Evolutionary conservation across 2,329 filamentous ascomycete species (phyloP).

Genomic region (Meredithiella fracta): DNA sequence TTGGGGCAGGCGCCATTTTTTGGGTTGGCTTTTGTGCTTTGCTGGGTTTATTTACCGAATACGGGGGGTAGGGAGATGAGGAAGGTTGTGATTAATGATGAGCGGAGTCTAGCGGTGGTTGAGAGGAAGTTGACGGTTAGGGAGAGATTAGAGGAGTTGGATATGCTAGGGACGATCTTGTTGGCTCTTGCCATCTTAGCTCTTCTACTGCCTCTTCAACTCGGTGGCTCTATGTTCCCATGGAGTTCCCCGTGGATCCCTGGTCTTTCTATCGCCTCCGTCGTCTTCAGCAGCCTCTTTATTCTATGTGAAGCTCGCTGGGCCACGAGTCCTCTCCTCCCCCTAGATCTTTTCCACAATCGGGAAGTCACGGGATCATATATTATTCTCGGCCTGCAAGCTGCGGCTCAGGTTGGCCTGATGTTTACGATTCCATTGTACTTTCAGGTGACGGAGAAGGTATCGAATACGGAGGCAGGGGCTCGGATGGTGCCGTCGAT

Average conservation of each 20-base stretch:
- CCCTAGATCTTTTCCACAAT: slow-evolving; percentile 35
- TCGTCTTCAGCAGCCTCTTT: slow-evolving; percentile 28
- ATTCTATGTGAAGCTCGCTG: slow-evolving; percentile 30
- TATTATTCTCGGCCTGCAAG: slow-evolving; percentile 35
- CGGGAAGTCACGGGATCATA: slow-evolving; percentile 37
- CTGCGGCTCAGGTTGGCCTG: slow-evolving; percentile 32
- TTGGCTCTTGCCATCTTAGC: slow-evolving; percentile 41
- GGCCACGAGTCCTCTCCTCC: slow-evolving; percentile 41
- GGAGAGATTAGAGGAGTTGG: slow-evolving; percentile 22
- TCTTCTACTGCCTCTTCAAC: slow-evolving; percentile 37
- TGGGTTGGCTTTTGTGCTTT: slow-evolving; percentile 35
- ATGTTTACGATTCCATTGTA: slow-evolving; percentile 54
- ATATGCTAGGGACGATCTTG: slow-evolving; percentile 39
- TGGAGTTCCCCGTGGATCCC: slow-evolving; percentile 35
- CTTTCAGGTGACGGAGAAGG: slow-evolving; percentile 45
- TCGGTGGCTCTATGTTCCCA: slow-evolving; percentile 38
- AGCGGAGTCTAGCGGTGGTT: background rate
- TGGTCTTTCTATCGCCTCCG: slow-evolving; percentile 26
- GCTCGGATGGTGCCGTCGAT: slow-evolving; percentile 51
- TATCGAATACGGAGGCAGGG: slow-evolving; percentile 40
- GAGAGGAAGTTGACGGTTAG: background rate
- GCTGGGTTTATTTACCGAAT: slow-evolving; percentile 33
- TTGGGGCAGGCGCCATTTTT: slow-evolving; percentile 45
- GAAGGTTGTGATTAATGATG: background rate
- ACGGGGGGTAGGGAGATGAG: background rate